Evolutionary conservation across 495 filamentous ascomycete species (phyloP).

Genomic region (Parmelia sp.): DNA sequence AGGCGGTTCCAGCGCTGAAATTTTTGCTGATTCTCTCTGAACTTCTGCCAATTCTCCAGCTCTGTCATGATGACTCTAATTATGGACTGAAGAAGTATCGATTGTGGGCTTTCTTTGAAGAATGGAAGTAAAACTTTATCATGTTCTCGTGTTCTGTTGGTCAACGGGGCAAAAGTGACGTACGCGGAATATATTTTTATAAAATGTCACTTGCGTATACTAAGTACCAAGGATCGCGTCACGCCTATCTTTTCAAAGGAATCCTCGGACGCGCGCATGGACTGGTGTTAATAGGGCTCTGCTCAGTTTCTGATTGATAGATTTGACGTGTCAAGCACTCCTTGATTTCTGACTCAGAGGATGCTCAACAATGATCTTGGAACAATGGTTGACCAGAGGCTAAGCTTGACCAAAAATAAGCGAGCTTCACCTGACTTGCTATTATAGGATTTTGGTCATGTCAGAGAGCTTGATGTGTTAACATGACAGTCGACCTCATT

Average conservation of each 20-base stretch:
- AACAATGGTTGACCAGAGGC: no score
- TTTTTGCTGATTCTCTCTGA: not conserved
- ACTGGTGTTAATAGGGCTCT: no score
- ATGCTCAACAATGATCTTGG: not conserved
- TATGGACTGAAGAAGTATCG: not conserved
- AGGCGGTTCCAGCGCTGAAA: not conserved
- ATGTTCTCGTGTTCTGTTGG: no score
- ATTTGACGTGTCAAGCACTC: not conserved
- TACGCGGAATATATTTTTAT: no score
- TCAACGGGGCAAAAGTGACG: no score
- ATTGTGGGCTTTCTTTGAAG: not conserved
- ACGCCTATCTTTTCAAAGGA: no score
- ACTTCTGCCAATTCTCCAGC: not conserved
- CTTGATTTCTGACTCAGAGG: not conserved
- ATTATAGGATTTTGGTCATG: not conserved
- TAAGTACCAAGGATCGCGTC: no score
- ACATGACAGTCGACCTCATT: not conserved
- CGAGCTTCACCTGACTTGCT: not conserved
- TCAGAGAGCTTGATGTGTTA: not conserved
- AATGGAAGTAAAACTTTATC: no score
- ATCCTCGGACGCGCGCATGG: no score
- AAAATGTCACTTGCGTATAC: no score
- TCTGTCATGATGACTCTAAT: not conserved
- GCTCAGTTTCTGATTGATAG: no score
- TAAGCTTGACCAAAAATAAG: no score